Evolutionary conservation across 495 filamentous ascomycete genomes (phyloP), one percentile per base, ranked within the genome.

Genomic region (Pyronema omphalodes): DNA sequence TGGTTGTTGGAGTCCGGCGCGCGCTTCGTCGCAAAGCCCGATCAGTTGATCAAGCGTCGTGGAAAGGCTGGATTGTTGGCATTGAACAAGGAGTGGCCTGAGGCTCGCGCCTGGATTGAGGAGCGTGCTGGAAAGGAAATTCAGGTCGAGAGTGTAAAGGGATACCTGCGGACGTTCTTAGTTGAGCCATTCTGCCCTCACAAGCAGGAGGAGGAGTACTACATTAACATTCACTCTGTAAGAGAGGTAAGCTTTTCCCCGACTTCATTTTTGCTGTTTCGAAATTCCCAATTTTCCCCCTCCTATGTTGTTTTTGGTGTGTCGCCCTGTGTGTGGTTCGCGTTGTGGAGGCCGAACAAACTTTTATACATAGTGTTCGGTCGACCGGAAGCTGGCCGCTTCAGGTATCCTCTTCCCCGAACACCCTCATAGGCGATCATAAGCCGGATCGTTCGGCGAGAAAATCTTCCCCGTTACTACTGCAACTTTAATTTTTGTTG

Each of bases 101-200:
- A 96, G 66, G 83, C 88, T 46, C 80, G 81, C 67, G 84, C 80
- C 54, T 99, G 91, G 91, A 82, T 99, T 71, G 83, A 84, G 69
- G 80, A 81, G 68, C 79, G 87, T 55, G 91, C 91, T 57, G 81
- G 84, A 62, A 96, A 94, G 80, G 72, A 77, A 40, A 82, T 93
- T 61, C 79, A 83, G 74, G 93, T 99, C 49, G 93, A 96, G 81
- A 82, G 83, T 52, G 80, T 89, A 53, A 79, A 84, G 48, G 91
- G 91, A 68, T 76, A 84, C 58, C 76, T 99, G 65, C 80, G 88
- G 64, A 81, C 88, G 58, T 99, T 99, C 79, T 77, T 99, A 41
- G 89, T 99, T 57, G 91, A 99, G 78, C 91, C 93, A 15, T 95
- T 99, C 67, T 86, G 94, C 53, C 91, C 93, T 55, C 91, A 99